Conservation (phyloP, 805 yeast species). For the Kluyveromyces wickerhamii region DNA sequence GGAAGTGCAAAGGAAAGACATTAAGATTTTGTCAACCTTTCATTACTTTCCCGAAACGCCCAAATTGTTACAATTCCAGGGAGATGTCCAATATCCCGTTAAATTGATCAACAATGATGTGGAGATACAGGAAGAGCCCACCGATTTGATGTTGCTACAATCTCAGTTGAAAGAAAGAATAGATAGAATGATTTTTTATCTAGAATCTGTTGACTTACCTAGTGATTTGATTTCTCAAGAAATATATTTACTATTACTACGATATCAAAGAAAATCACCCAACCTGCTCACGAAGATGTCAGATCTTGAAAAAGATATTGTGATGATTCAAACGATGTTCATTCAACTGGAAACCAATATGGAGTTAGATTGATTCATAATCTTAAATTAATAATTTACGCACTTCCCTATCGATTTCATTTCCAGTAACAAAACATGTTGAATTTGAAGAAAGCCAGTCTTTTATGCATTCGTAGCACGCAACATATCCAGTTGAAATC, state of each 20-base stretch:
- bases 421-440: constrained; percentile 78
- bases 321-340: constrained; percentile 16
- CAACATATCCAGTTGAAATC: constrained; percentile 86
- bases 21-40: not conserved
- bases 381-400: constrained; percentile 4
- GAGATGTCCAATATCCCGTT: constrained; percentile 1
- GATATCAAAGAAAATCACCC: constrained; percentile 12
- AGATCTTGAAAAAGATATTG: constrained; percentile 20
- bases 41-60: constrained; percentile 5
- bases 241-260: constrained; percentile 16
- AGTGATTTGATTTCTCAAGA: constrained; percentile 14
- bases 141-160: constrained; percentile 7
- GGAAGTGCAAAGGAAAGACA: not conserved
- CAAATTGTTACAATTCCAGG: not conserved
- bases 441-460: constrained; percentile 45
- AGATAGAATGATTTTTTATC: constrained; percentile 15
- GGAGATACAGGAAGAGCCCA: constrained; percentile 1
- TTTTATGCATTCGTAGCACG: constrained; percentile 81
- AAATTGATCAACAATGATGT: constrained; percentile 1
- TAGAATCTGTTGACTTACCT: constrained; percentile 7
- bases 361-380: not conserved
- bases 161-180: constrained; percentile 10
- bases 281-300: constrained; percentile 19
- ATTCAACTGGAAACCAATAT: constrained; percentile 22
- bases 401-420: constrained; percentile 32